Evolutionary conservation across 2,329 filamentous ascomycete genomes (phyloP), one percentile per base, ranked within the genome.

Genomic region (Trichoderma simmonsii): DNA sequence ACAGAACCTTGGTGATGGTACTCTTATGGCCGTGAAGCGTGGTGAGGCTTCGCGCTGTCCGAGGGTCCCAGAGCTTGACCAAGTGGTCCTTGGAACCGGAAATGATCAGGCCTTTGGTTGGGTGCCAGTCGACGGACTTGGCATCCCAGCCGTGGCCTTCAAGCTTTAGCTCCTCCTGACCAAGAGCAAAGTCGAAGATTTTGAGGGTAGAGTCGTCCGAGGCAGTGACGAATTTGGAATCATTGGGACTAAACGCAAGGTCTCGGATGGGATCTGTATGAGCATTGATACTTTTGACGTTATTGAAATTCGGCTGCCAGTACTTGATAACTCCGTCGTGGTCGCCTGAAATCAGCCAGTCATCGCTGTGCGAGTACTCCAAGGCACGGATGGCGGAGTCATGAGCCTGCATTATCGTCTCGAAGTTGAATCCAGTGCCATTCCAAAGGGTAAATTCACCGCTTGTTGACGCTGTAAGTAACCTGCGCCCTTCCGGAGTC

Each of bases 381-480:
- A 95, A 86, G 11, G 92, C 91, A 76, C 94, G 89, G 75, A 97
- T 94, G 48, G 93, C 93, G 70, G 91, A 90, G 82, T 98, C 95
- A 81, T 98, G 95, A 51, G 95, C 95, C 85, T 97, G 95, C 93
- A 98, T 98, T 32, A 99, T 98, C 4, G 96, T 98, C 84, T 99
- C 96, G 77, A 99, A 99, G 82, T 99, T 98, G 88, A 99, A 99
- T 28, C 94, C 95, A 57, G 95, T 98, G 74, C 96, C 96, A 80
- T 99, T 99, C 96, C 96, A 99, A 4, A 99, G 83, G 51, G 97
- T 99, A 78, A 99, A 99, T 81, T 99, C 96, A 78, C 96, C 96
- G 80, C 95, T 98, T 76, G 94, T 97, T 0, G 95, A 97, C 26
- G 94, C 96, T 0, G 96, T 98, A 79, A 99, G 87, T 71, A 99